Evolutionary conservation across 1,284 basidiomycete genomes (phyloP).

Genomic region (Coriolopsis trogii): DNA sequence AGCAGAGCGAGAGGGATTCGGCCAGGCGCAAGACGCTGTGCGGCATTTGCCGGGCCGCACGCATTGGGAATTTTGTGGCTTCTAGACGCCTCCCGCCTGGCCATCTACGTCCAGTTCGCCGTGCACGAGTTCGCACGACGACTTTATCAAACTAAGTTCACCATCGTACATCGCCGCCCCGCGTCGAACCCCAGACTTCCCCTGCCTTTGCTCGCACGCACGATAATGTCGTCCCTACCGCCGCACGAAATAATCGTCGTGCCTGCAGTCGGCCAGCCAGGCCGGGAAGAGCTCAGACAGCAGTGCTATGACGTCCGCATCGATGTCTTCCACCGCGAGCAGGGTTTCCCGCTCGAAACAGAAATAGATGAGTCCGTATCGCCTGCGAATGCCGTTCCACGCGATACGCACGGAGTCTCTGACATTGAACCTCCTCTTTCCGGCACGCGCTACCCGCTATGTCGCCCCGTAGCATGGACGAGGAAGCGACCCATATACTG

Average conservation of each 20-base stretch:
- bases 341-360: constrained; percentile 68
- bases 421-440: neutral
- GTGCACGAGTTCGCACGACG: constrained; percentile 1
- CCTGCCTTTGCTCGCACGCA: neutral
- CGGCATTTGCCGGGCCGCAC: constrained; percentile 21
- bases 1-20: constrained; percentile 1
- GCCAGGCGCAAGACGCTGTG: constrained; percentile 11
- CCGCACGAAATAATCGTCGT: constrained; percentile 58
- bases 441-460: constrained; percentile 1
- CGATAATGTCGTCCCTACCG: constrained; percentile 31
- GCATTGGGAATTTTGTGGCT: constrained; percentile 8
- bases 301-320: constrained; percentile 69
- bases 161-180: neutral
- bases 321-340: constrained; percentile 70
- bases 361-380: constrained; percentile 73
- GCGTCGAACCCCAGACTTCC: constrained; percentile 1
- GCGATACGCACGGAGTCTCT: neutral
- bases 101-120: neutral
- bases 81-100: constrained; percentile 9
- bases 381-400: constrained; percentile 11
- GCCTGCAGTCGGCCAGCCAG: constrained; percentile 39
- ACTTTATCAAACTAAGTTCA: constrained; percentile 9
- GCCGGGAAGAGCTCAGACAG: constrained; percentile 41
- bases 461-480: constrained; percentile 62
- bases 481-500: constrained; percentile 66